Evolutionary conservation across 2,329 filamentous ascomycete genomes (phyloP).

Genomic region (Hypoxylon sp.): DNA sequence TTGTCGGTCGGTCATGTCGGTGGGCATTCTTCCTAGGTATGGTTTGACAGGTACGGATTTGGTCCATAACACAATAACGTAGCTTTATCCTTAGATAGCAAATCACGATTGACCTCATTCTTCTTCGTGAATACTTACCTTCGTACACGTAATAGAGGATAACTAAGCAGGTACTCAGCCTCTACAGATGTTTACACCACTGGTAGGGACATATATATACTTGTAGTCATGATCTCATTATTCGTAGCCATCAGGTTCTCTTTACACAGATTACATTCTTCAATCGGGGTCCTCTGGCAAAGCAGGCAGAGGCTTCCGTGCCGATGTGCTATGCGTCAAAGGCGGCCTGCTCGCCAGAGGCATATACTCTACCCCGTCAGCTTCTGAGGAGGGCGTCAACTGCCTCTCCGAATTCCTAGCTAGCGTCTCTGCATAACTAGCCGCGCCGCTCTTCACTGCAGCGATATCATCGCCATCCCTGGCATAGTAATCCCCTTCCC

Average conservation of each 20-base stretch:
- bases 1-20: conserved; percentile 16
- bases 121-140: conserved; percentile 3
- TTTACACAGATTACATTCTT: conserved; percentile 23
- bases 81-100: conserved; percentile 36
- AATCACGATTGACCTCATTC: conserved; percentile 32
- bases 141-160: conserved; percentile 12
- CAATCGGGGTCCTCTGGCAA: conserved; percentile 55
- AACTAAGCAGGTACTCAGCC: neutral
- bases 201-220: neutral
- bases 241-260: conserved; percentile 26
- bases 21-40: neutral
- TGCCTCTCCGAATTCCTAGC: conserved; percentile 50
- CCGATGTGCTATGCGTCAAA: conserved; percentile 36
- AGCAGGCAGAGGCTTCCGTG: conserved; percentile 55
- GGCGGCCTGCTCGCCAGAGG: conserved; percentile 37
- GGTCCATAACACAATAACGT: conserved; percentile 17
- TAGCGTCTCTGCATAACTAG: conserved; percentile 44
- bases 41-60: neutral
- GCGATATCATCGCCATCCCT: conserved; percentile 24
- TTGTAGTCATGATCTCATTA: conserved; percentile 42
- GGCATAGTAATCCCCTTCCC: conserved; percentile 48
- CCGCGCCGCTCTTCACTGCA: neutral
- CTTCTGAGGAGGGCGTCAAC: conserved; percentile 49
- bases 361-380: conserved; percentile 32
- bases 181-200: conserved; percentile 1